Percentiles rank a stretch among this genome's conserved stretches.
Conservation (phyloP, 2,329 filamentous ascomycete species). For the Fusarium sp. region DNA sequence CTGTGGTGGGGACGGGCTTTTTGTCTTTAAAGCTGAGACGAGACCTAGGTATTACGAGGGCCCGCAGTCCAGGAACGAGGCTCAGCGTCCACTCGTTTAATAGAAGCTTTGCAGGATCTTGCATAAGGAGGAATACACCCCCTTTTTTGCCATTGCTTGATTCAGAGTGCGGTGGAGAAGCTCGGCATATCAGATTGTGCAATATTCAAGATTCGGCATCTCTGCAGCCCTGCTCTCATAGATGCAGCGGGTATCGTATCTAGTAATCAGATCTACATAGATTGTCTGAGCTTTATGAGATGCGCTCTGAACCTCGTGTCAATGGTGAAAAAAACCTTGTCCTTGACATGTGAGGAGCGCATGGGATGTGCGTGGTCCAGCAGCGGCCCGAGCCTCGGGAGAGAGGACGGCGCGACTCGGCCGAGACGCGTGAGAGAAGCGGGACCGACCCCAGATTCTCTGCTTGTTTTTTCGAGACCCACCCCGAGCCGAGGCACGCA, state of each 20-base stretch:
- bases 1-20: not conserved
- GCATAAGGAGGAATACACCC: not conserved
- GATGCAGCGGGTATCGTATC: not conserved
- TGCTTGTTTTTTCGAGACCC: slow-evolving; percentile 6
- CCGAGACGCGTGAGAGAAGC: slow-evolving; percentile 23
- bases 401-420: slow-evolving; percentile 26
- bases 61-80: not conserved
- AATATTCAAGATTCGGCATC: not conserved
- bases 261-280: not conserved
- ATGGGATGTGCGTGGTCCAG: slow-evolving; percentile 1
- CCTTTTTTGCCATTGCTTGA: not conserved
- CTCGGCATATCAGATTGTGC: not conserved
- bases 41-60: not conserved
- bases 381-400: slow-evolving; percentile 12
- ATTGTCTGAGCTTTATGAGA: not conserved
- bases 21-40: not conserved
- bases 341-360: not conserved
- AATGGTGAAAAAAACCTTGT: not conserved
- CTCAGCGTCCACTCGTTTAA: not conserved
- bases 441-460: slow-evolving; percentile 28
- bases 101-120: not conserved
- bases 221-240: not conserved
- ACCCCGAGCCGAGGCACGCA: slow-evolving; percentile 37
- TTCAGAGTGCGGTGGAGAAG: not conserved
- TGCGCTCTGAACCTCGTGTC: not conserved